Evolutionary conservation across 441 rosid genomes (phyloP).

Genomic region (Populus hybrid): DNA sequence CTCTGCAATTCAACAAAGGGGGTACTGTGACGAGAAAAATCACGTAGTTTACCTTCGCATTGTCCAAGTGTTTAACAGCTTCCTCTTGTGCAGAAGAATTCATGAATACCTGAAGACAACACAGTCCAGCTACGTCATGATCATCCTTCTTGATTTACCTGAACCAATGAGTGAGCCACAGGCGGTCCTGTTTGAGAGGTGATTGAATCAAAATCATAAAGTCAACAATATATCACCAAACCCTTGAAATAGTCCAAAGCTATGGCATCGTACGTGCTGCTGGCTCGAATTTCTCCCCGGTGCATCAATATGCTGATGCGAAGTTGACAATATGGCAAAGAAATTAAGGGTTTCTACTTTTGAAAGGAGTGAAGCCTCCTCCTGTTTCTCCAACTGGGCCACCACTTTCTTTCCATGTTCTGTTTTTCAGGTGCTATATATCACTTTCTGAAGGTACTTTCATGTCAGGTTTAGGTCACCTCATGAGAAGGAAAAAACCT

Average conservation of each 20-base stretch:
- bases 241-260: neutral
- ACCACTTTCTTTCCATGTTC: neutral
- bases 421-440: neutral
- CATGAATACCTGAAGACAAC: constrained; percentile 92
- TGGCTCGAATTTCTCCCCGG: neutral
- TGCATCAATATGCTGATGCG: neutral
- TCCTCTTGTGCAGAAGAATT: constrained; percentile 86
- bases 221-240: neutral
- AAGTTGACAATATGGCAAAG: neutral
- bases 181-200: neutral
- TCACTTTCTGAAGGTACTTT: neutral
- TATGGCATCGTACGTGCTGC: neutral
- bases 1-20: no score
- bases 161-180: constrained; percentile 11
- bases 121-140: constrained; percentile 91
- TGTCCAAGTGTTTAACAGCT: constrained; percentile 82
- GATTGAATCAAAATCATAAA: neutral
- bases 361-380: neutral
- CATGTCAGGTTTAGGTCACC: neutral
- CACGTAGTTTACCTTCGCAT: constrained; percentile 69
- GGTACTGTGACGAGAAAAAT: neutral
- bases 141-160: constrained; percentile 89
- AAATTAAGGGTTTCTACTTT: no score
- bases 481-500: neutral
- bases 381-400: neutral